Conservation (phyloP, 495 filamentous ascomycete genomes). For the Daldinia bambusicola region DNA sequence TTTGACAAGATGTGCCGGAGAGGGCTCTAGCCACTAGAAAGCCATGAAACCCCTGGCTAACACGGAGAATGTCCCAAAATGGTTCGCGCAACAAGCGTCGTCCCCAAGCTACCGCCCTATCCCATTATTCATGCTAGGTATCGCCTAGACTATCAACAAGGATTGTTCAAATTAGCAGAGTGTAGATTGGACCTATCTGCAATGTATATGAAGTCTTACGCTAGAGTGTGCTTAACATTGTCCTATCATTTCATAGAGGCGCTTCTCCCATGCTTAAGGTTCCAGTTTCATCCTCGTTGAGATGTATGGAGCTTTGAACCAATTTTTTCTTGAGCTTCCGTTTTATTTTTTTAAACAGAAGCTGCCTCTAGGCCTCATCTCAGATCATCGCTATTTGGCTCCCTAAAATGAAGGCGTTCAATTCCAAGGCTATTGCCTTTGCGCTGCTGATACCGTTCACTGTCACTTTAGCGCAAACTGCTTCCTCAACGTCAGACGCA, state of each 20-base stretch:
- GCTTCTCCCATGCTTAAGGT: not conserved
- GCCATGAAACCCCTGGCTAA: not conserved
- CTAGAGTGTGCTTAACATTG: not conserved
- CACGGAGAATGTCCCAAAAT: constrained; percentile 3
- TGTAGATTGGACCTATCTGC: not conserved
- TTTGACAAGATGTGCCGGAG: not conserved
- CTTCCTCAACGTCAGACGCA: constrained; percentile 38
- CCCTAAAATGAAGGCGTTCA: not conserved
- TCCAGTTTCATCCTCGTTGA: not conserved
- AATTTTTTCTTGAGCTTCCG: not conserved
- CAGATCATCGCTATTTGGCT: not conserved
- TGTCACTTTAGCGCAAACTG: constrained; percentile 41
- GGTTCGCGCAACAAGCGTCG: not conserved
- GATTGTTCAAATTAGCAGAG: not conserved
- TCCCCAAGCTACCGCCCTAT: not conserved
- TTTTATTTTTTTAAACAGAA: not conserved
- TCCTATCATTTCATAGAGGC: not conserved
- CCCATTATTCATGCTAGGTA: not conserved
- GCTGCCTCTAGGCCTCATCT: not conserved
- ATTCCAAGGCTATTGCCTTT: constrained; percentile 20
- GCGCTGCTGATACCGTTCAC: constrained; percentile 29
- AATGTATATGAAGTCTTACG: not conserved
- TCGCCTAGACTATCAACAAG: not conserved
- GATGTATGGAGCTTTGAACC: not conserved
- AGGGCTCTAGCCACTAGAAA: constrained; percentile 1